Conservation (phyloP, 2,329 filamentous ascomycete species). For the Madurella fahalii region DNA sequence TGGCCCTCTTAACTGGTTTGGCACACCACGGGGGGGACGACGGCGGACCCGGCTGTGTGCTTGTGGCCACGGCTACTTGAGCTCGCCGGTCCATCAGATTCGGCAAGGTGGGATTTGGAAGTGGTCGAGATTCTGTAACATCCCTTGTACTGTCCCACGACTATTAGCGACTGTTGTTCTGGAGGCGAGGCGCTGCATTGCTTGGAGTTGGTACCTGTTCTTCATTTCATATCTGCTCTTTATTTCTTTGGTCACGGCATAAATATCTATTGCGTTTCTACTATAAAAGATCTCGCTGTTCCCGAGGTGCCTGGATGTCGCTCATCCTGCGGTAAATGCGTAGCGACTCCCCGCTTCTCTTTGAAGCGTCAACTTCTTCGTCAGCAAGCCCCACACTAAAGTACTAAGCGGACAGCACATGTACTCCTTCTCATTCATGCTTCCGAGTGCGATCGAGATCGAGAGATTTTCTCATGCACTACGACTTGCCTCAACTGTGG, state of each 20-base stretch:
- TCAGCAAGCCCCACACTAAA: no score
- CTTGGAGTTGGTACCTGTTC: not conserved
- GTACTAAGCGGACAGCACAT: no score
- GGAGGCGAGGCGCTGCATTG: conserved; percentile 10
- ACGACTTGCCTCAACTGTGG: no score
- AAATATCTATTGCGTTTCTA: not conserved
- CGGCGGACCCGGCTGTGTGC: conserved; percentile 15
- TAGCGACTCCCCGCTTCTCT: no score
- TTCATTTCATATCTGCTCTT: not conserved
- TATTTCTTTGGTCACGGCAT: not conserved
- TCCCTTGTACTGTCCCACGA: not conserved
- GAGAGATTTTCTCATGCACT: no score
- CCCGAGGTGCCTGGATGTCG: no score
- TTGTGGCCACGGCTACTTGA: conserved; percentile 19
- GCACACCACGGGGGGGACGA: conserved; percentile 1
- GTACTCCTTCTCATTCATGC: no score
- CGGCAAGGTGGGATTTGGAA: not conserved
- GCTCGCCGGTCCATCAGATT: conserved; percentile 13
- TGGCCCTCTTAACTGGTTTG: conserved; percentile 21
- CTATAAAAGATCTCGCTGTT: not conserved
- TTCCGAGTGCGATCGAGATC: no score
- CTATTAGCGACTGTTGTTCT: not conserved
- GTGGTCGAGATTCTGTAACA: not conserved
- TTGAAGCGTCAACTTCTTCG: no score
- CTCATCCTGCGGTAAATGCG: no score